Percentiles rank a stretch among this genome's conserved stretches.
Evolutionary conservation across 2,329 filamentous ascomycete genomes (phyloP).

Genomic region (Dactylellina haptotyla): DNA sequence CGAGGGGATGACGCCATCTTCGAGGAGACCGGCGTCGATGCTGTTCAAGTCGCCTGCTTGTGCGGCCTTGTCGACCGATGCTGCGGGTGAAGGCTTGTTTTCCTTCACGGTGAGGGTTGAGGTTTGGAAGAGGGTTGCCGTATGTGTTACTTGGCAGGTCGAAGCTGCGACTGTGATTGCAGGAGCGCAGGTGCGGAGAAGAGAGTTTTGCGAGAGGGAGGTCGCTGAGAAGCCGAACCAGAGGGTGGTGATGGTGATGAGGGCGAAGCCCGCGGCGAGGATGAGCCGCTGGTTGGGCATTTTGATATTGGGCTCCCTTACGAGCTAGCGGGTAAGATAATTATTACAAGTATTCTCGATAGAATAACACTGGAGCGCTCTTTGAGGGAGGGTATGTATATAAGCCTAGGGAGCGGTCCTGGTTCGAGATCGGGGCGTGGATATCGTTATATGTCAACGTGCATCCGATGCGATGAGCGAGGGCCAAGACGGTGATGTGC

Average conservation of each 20-base stretch:
- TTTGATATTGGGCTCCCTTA: neutral
- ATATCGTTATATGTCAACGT: too few relatives aligned
- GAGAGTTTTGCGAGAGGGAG: conserved; percentile 10
- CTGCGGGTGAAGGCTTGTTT: neutral
- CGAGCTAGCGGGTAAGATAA: too few relatives aligned
- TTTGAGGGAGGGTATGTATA: too few relatives aligned
- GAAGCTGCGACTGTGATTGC: conserved; percentile 31
- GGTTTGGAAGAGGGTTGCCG: conserved; percentile 29
- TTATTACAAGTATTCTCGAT: too few relatives aligned
- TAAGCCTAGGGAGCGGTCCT: too few relatives aligned
- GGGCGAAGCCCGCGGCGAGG: conserved; percentile 38
- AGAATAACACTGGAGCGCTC: neutral
- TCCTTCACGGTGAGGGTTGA: conserved; percentile 17
- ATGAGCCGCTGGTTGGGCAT: conserved; percentile 44
- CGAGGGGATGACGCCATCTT: conserved; percentile 6
- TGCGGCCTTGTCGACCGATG: neutral
- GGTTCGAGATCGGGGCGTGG: neutral
- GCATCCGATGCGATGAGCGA: too few relatives aligned
- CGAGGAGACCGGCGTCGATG: conserved; percentile 6
- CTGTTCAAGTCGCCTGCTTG: neutral
- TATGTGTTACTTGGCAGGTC: conserved; percentile 31
- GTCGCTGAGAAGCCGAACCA: conserved; percentile 51
- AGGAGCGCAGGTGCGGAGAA: conserved; percentile 11
- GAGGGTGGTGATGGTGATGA: conserved; percentile 45
- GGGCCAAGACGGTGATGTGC: neutral